Evolutionary conservation across 108 stramenopile genomes (phyloP).

Genomic region (Pseudonitzschia pungens): DNA sequence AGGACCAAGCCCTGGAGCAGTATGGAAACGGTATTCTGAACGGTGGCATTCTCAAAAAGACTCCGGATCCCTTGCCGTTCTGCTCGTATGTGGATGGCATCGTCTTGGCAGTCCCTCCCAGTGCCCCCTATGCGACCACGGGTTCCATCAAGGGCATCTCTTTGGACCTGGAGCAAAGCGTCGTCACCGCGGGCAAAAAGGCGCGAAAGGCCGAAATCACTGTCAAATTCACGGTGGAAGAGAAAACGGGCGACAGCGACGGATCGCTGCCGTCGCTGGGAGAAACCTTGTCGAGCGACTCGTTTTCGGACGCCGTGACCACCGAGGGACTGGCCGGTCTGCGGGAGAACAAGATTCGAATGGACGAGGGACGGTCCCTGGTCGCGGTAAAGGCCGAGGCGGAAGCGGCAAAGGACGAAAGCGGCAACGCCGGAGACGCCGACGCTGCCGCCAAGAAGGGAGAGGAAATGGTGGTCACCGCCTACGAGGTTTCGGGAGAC

Average conservation of each 20-base stretch:
- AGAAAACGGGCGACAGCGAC: constrained; percentile 13
- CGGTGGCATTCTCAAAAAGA: constrained; percentile 45
- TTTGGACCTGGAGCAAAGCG: constrained; percentile 33
- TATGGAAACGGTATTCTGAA: constrained; percentile 53
- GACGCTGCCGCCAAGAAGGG: constrained; percentile 17
- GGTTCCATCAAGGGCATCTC: constrained; percentile 27
- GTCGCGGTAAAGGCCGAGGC: constrained; percentile 20
- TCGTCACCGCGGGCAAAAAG: constrained; percentile 54
- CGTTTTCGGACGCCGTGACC: background rate
- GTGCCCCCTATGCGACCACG: constrained; percentile 37
- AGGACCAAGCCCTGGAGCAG: constrained; percentile 36
- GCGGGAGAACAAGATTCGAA: constrained; percentile 42
- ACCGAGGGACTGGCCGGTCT: constrained; percentile 13
- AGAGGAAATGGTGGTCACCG: constrained; percentile 88
- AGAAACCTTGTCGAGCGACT: constrained; percentile 6
- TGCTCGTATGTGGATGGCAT: constrained; percentile 33
- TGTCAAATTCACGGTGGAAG: constrained; percentile 60
- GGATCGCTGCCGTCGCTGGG: background rate
- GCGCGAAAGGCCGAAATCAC: constrained; percentile 60
- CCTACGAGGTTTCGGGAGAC: constrained; percentile 83
- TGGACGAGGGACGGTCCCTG: constrained; percentile 41
- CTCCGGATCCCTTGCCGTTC: constrained; percentile 41
- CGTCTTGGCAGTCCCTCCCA: constrained; percentile 37
- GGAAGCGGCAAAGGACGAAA: constrained; percentile 1
- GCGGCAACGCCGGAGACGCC: constrained; percentile 16